Evolutionary conservation across 805 yeast genomes (phyloP).

Genomic region (Hanseniaspora jakobsenii): DNA sequence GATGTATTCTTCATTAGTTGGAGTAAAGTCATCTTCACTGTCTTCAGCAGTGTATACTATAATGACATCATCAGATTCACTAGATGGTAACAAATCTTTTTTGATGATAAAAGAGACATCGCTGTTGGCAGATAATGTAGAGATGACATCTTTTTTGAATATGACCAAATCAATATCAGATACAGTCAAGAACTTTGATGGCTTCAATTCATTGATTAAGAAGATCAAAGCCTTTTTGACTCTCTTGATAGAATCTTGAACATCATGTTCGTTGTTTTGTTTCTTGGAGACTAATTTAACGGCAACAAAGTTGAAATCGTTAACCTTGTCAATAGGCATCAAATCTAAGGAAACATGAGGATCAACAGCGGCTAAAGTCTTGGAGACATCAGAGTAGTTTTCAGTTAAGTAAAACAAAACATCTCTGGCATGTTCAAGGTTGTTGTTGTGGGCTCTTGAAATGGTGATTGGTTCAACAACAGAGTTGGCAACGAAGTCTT

Average conservation of each 20-base stretch:
- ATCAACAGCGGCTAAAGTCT: slow-evolving; percentile 20
- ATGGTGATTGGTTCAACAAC: slow-evolving; percentile 63
- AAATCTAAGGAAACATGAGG: slow-evolving; percentile 37
- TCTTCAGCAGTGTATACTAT: slow-evolving; percentile 19
- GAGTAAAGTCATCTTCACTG: slow-evolving; percentile 57
- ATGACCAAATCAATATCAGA: slow-evolving; percentile 49
- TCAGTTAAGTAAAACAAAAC: slow-evolving; percentile 55
- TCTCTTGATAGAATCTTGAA: slow-evolving; percentile 39
- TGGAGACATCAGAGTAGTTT: slow-evolving; percentile 33
- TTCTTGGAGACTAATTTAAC: slow-evolving; percentile 37
- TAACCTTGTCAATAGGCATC: slow-evolving; percentile 38
- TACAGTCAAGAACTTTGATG: slow-evolving; percentile 46
- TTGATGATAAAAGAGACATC: slow-evolving; percentile 44
- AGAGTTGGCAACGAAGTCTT: slow-evolving; percentile 46
- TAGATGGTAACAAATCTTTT: slow-evolving; percentile 41
- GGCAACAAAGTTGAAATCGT: slow-evolving; percentile 37
- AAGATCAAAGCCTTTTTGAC: slow-evolving; percentile 65
- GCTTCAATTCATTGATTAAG: slow-evolving; percentile 59
- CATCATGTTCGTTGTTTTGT: slow-evolving; percentile 36
- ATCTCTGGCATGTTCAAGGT: slow-evolving; percentile 60
- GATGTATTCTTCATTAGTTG: slow-evolving; percentile 47
- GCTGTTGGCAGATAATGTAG: slow-evolving; percentile 21
- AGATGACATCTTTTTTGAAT: slow-evolving; percentile 25
- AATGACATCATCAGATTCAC: slow-evolving; percentile 2
- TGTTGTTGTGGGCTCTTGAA: slow-evolving; percentile 78